A percentile compares a stretch with the other conserved stretches of the same genome.
These are phyloP conservation scores for Ogataea chonburiensis DNA, from an alignment of 805 yeast species.

Conservation along the genomic window DNA sequence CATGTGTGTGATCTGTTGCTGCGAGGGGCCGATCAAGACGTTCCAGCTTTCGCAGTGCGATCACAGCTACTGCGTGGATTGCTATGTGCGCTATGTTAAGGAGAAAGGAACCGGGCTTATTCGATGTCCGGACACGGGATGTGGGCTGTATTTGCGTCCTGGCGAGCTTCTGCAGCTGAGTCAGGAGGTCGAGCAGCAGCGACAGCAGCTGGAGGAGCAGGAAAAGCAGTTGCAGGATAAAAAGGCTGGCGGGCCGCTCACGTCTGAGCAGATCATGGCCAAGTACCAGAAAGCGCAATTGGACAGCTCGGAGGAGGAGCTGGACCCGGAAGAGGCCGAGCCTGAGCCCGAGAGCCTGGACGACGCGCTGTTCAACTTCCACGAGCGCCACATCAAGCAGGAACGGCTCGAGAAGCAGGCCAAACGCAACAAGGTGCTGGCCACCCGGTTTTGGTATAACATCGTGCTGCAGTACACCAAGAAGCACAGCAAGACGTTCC, in stretches of 20 bases:
- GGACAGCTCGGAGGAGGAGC: constrained; percentile 12
- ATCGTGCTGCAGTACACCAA: constrained; percentile 52
- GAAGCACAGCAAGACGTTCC: constrained; percentile 45
- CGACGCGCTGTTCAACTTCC: constrained; percentile 25
- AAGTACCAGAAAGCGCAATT: constrained; percentile 18
- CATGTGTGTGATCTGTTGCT: constrained; percentile 73
- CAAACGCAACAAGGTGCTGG: constrained; percentile 27
- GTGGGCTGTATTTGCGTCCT: constrained; percentile 44
- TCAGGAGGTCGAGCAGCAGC: constrained; percentile 17
- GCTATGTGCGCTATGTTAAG: constrained; percentile 62
- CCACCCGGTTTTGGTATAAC: constrained; percentile 41
- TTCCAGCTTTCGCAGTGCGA: constrained; percentile 59
- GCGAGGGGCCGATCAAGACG: constrained; percentile 31
- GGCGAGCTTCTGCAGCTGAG: constrained; percentile 38
- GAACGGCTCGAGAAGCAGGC: constrained; percentile 25
- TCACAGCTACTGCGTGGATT: constrained; percentile 67
- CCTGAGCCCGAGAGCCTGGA: constrained; percentile 7
- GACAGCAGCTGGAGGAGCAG: constrained; percentile 8
- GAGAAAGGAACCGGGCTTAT: constrained; percentile 48
- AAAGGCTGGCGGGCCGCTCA: constrained; percentile 10
- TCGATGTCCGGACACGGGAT: constrained; percentile 63
- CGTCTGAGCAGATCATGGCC: constrained; percentile 24
- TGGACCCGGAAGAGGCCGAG: constrained; percentile 11
- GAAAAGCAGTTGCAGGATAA: constrained; percentile 5
- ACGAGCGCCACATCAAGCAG: constrained; percentile 21